Evolutionary conservation across 495 filamentous ascomycete genomes (phyloP).

Genomic region (Parathielavia hyrcaniae): DNA sequence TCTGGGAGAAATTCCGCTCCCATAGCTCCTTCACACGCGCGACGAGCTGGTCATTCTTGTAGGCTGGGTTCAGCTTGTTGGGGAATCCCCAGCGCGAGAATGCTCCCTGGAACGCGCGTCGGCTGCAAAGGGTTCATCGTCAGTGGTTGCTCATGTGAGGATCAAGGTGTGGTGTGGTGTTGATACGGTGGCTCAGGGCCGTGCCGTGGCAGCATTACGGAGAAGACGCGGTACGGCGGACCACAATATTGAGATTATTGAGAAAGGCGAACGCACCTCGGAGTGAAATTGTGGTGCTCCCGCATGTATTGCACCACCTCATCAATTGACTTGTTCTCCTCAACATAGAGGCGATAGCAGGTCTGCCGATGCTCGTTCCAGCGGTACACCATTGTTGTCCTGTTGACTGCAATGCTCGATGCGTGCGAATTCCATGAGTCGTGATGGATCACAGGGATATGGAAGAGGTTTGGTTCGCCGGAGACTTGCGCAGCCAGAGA

Average conservation of each 20-base stretch:
- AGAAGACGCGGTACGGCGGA: background rate
- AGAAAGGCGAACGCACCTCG: constrained; percentile 46
- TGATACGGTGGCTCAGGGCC: background rate
- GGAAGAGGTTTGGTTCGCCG: background rate
- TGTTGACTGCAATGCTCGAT: background rate
- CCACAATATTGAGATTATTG: too few species aligned
- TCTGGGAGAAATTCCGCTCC: constrained; percentile 62
- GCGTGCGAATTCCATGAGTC: background rate
- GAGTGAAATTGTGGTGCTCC: constrained; percentile 54
- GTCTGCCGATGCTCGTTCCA: constrained; percentile 66
- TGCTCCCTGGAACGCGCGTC: constrained; percentile 65
- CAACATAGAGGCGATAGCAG: constrained; percentile 67
- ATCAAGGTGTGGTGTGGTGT: background rate
- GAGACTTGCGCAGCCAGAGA: background rate
- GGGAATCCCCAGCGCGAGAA: constrained; percentile 77
- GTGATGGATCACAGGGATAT: too few species aligned
- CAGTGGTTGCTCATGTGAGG: constrained; percentile 1
- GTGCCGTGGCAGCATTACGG: background rate
- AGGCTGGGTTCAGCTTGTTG: constrained; percentile 60
- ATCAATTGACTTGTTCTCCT: constrained; percentile 61
- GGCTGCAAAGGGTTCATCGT: constrained; percentile 41
- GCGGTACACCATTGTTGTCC: constrained; percentile 58
- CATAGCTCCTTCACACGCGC: constrained; percentile 67
- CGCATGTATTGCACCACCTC: constrained; percentile 61
- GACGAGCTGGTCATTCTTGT: constrained; percentile 60